Evolutionary conservation across 331 rosid species (phyloP), one percentile per base, ranked within the genome.

Genomic region (Acacia concinna): DNA sequence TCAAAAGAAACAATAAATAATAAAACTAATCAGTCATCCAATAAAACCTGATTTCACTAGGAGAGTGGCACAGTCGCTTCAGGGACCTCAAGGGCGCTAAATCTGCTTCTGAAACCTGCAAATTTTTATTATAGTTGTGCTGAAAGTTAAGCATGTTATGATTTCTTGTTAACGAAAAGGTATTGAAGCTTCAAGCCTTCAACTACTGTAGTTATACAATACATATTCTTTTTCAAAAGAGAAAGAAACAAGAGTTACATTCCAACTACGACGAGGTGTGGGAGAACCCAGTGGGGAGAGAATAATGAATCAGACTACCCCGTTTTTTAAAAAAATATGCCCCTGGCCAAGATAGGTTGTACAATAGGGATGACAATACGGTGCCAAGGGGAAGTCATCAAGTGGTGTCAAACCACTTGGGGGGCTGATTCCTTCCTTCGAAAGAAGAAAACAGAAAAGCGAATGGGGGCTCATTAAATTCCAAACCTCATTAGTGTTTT

Each of bases 81-180:
- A 79, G 83, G 80, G 97, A 80, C 89, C 85, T 91, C 80, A 82
- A 67, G 67, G 83, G 82, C 76, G 77, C 81, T 62, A 83, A 72
- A 84, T 87, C 92, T 81, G 93, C 84, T 84, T 82, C 84, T 35
- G 88, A 72, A 75, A 76, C 86, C 99, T 93, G 96, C 73, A 82
- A 79, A 76, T 65, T 56, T 74, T 32, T 79, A 62, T 20, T 69
- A 37, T 43, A 63, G 81, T 77, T 79, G 71, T 81, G 65, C 28
- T 46, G 43, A 68, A 81, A 74, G 44, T 49, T 11, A 62, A 38
- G 28, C 63, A 49, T 34, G 37, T 8, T 23, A 71, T 41, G 51
- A 68, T 56, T 76, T 14, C 52, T 56, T 76, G 66, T 67, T 8
- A 12, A 52, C n/a, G 77, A 44, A 41, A 21, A 75, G 38, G 41